These are phyloP conservation scores for Nectriaceae sp. DNA, from an alignment of 2,329 filamentous ascomycete species.

Conservation along the genomic window DNA sequence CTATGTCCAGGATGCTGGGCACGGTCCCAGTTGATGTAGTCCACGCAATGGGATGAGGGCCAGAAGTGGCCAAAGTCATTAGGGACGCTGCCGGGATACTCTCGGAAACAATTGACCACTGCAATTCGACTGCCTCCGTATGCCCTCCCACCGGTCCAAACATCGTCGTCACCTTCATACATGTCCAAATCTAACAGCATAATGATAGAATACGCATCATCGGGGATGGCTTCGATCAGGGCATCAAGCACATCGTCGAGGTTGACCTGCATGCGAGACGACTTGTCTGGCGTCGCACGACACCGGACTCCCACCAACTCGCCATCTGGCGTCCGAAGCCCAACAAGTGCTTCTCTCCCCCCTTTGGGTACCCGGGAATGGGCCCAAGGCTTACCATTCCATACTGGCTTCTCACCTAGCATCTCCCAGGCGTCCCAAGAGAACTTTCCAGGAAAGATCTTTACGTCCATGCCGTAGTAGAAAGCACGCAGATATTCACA, in stretches of 20 bases:
- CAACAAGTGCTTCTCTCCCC: slow-evolving; percentile 39
- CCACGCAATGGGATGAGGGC: slow-evolving; percentile 63
- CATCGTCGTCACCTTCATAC: slow-evolving; percentile 65
- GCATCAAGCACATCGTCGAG: slow-evolving; percentile 63
- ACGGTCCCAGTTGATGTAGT: slow-evolving; percentile 47
- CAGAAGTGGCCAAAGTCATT: slow-evolving; percentile 57
- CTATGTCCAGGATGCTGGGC: slow-evolving; percentile 2
- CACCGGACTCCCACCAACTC: slow-evolving; percentile 51
- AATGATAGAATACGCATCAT: slow-evolving; percentile 59
- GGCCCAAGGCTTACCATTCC: no score
- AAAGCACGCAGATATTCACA: slow-evolving; percentile 44
- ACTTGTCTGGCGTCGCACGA: slow-evolving; percentile 47
- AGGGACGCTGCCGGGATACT: slow-evolving; percentile 50
- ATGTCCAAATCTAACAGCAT: slow-evolving; percentile 63
- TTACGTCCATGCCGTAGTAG: slow-evolving; percentile 57
- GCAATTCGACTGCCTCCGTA: slow-evolving; percentile 65
- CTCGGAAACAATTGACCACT: slow-evolving; percentile 63
- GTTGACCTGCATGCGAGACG: slow-evolving; percentile 56
- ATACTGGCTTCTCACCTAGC: no score
- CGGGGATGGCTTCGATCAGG: slow-evolving; percentile 52
- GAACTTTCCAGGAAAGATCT: slow-evolving; percentile 40
- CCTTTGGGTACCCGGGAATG: no score
- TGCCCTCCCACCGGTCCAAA: slow-evolving; percentile 67
- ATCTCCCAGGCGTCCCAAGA: slow-evolving; percentile 53
- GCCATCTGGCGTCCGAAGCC: slow-evolving; percentile 39